Evolutionary conservation across 345 rosid genomes (phyloP).

Genomic region (Syzygium grande): DNA sequence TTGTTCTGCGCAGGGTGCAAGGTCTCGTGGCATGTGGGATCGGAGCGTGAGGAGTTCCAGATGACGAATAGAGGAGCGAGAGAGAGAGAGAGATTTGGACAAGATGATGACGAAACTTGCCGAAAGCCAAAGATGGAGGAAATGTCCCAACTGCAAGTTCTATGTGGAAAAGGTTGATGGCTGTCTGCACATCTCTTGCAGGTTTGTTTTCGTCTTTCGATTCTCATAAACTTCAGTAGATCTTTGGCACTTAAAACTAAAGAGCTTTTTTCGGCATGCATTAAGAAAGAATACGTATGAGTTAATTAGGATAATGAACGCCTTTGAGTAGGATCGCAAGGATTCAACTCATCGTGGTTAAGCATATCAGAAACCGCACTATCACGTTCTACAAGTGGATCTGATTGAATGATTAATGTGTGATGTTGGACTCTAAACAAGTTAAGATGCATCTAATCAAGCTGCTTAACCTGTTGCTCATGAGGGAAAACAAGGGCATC

Average conservation of each 20-base stretch:
- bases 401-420: not conserved
- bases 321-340: not conserved
- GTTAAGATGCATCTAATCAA: not conserved
- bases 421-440: not conserved
- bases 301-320: not conserved
- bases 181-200: slow-evolving; percentile 33
- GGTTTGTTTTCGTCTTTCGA: slow-evolving; percentile 4
- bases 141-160: slow-evolving; percentile 27
- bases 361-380: not conserved
- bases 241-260: not conserved
- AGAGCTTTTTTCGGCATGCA: not conserved
- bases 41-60: slow-evolving; percentile 27
- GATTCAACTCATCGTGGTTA: not conserved
- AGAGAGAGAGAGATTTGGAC: slow-evolving; percentile 15
- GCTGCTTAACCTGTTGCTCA: not conserved
- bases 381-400: not conserved
- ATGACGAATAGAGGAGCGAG: slow-evolving; percentile 7
- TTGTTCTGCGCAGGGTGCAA: slow-evolving; percentile 18
- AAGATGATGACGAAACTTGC: slow-evolving; percentile 32
- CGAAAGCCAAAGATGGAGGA: slow-evolving; percentile 30
- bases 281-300: not conserved
- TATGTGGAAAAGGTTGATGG: slow-evolving; percentile 32
- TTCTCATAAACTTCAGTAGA: not conserved
- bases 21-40: slow-evolving; percentile 23
- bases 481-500: not conserved